Conservation (phyloP, 2,329 filamentous ascomycete species). For the Pleomassaria siparia region DNA sequence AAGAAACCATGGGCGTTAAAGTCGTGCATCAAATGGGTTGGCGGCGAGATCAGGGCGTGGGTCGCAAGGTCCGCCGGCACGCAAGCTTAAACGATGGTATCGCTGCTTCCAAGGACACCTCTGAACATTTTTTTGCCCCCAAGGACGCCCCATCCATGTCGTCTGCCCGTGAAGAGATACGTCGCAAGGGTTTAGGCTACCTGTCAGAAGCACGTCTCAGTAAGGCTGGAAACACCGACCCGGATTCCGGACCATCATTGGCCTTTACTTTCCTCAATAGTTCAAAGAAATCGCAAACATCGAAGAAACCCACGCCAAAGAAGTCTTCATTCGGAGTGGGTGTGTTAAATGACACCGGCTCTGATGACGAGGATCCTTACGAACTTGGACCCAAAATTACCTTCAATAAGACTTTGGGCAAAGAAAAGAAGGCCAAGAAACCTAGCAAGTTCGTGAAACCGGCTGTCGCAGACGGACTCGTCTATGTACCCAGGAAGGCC, state of each 20-base stretch:
- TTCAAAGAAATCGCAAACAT: slow-evolving; percentile 15
- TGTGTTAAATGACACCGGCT: slow-evolving; percentile 87
- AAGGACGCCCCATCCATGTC: slow-evolving; percentile 72
- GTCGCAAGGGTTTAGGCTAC: slow-evolving; percentile 68
- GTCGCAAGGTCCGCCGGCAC: slow-evolving; percentile 76
- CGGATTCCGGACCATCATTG: slow-evolving; percentile 14
- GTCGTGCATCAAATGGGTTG: slow-evolving; percentile 92
- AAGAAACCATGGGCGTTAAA: slow-evolving; percentile 84
- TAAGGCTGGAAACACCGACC: slow-evolving; percentile 28
- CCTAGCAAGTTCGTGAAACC: slow-evolving; percentile 61
- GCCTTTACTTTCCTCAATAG: slow-evolving; percentile 27
- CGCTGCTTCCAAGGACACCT: slow-evolving; percentile 47
- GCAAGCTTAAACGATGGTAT: slow-evolving; percentile 64
- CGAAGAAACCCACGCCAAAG: slow-evolving; percentile 50
- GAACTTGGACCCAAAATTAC: slow-evolving; percentile 88
- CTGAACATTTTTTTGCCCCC: slow-evolving; percentile 77
- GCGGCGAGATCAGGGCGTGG: slow-evolving; percentile 90
- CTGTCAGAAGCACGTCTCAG: slow-evolving; percentile 59
- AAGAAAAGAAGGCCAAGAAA: slow-evolving; percentile 72
- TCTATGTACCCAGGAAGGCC: slow-evolving; percentile 73
- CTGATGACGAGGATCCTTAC: slow-evolving; percentile 93
- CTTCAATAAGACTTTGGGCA: slow-evolving; percentile 79
- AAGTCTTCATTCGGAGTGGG: slow-evolving; percentile 84
- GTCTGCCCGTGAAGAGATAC: slow-evolving; percentile 66
- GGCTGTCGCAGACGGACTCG: slow-evolving; percentile 64